These are phyloP conservation scores for Vigna mungo DNA, from an alignment of 306 rosid genomes.

Conservation along the genomic window DNA sequence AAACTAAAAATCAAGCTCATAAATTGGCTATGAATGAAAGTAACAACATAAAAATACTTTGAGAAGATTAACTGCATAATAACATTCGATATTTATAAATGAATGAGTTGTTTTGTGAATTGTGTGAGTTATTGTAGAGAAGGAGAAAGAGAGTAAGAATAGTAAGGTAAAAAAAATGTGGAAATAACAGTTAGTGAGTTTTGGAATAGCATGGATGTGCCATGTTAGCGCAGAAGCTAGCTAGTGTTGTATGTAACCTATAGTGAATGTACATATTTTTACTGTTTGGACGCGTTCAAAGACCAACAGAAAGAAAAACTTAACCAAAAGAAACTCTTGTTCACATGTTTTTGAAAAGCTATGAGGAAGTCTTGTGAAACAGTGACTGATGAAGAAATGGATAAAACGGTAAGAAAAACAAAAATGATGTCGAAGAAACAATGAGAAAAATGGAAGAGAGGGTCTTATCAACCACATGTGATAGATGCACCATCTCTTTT, in stretches of 20 bases:
- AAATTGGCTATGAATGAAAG: too few relatives aligned
- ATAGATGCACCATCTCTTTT: conserved; percentile 29
- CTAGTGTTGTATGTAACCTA: too few relatives aligned
- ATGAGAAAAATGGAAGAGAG: conserved; percentile 32
- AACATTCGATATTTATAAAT: too few relatives aligned
- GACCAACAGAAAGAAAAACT: neutral
- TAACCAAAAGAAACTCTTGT: too few relatives aligned
- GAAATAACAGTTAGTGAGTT: neutral
- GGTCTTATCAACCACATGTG: conserved; percentile 62
- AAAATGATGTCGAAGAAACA: conserved; percentile 22
- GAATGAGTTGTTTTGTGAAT: too few relatives aligned
- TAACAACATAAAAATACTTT: too few relatives aligned
- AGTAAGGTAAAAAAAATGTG: conserved; percentile 1
- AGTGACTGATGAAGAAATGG: conserved; percentile 22
- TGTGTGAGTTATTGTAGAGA: neutral
- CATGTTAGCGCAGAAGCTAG: neutral
- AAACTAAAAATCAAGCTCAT: too few relatives aligned
- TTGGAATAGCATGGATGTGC: neutral
- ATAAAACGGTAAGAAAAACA: conserved; percentile 32
- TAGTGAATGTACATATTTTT: neutral
- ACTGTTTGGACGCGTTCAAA: neutral
- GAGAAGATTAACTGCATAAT: too few relatives aligned
- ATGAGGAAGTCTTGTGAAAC: conserved; percentile 22
- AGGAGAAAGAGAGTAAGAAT: neutral
- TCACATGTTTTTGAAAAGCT: neutral